A percentile compares a stretch with the other conserved stretches of the same genome.
Conservation (phyloP, 139 green algal species). For the Penium margaritaceum region DNA sequence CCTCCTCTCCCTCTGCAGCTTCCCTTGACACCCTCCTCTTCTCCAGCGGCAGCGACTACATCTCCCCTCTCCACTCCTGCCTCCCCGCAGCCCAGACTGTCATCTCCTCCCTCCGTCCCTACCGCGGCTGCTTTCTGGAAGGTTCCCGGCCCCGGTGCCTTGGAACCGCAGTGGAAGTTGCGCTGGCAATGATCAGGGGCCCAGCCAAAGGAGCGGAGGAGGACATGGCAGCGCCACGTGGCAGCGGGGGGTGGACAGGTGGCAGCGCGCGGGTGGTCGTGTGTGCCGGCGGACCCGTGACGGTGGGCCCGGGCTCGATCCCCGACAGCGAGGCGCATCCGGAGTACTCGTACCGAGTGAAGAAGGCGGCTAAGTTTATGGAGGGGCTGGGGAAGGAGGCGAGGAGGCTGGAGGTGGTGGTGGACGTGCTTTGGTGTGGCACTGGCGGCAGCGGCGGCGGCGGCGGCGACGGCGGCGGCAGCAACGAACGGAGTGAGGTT, state of each 20-base stretch:
- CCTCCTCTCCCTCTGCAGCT: background rate
- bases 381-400: conserved; percentile 25
- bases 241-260: conserved; percentile 11
- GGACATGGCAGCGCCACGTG: too few relatives aligned
- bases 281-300: conserved; percentile 29
- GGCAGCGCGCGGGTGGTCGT: conserved; percentile 37
- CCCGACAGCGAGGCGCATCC: too few relatives aligned
- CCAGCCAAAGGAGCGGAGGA: too few relatives aligned
- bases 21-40: conserved; percentile 32
- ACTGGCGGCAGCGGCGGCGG: too few relatives aligned
- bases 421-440: conserved; percentile 50
- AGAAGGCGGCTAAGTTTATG: too few relatives aligned
- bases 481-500: too few relatives aligned
- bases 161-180: conserved; percentile 41
- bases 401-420: conserved; percentile 26
- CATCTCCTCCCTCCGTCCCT: conserved; percentile 29
- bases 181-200: conserved; percentile 34
- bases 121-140: background rate
- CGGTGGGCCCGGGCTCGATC: conserved; percentile 28
- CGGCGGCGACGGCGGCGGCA: too few relatives aligned
- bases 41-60: conserved; percentile 12
- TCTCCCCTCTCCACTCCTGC: conserved; percentile 34
- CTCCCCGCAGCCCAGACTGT: conserved; percentile 24
- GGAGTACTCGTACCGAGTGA: too few relatives aligned
- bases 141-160: conserved; percentile 26